Evolutionary conservation across 2,329 filamentous ascomycete genomes (phyloP).

Genomic region (Didymella lethalis): DNA sequence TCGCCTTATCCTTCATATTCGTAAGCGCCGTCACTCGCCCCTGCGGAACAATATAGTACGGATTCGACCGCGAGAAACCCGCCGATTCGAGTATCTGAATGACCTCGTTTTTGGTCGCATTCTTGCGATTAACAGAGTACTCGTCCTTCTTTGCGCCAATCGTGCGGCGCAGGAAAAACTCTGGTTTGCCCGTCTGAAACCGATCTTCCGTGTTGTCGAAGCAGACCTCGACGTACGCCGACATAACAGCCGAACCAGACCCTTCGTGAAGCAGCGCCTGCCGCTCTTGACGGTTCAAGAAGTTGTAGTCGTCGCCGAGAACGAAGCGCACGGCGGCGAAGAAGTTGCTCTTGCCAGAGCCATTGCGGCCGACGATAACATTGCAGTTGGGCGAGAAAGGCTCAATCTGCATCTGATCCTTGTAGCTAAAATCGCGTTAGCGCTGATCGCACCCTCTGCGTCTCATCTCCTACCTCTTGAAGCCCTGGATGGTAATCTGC

Average conservation of each 20-base stretch:
- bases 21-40: constrained; percentile 94
- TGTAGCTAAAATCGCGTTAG: constrained; percentile 73
- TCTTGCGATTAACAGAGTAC: constrained; percentile 96
- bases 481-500: constrained; percentile 99
- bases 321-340: constrained; percentile 99
- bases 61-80: constrained; percentile 95
- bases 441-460: not conserved
- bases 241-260: constrained; percentile 97
- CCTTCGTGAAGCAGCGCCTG: constrained; percentile 97
- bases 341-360: constrained; percentile 99
- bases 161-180: constrained; percentile 88
- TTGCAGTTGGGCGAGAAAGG: constrained; percentile 98
- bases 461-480: constrained; percentile 78
- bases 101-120: constrained; percentile 91
- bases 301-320: constrained; percentile 94
- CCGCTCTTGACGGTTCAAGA: constrained; percentile 94
- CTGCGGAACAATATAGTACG: constrained; percentile 98
- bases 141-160: constrained; percentile 99
- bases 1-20: constrained; percentile 97
- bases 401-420: constrained; percentile 98
- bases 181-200: constrained; percentile 90
- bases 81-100: constrained; percentile 95
- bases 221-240: constrained; percentile 98
- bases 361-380: constrained; percentile 98
- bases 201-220: constrained; percentile 98